Conservation (phyloP, 2,329 filamentous ascomycete genomes). For the Madurella mycetomatis region DNA sequence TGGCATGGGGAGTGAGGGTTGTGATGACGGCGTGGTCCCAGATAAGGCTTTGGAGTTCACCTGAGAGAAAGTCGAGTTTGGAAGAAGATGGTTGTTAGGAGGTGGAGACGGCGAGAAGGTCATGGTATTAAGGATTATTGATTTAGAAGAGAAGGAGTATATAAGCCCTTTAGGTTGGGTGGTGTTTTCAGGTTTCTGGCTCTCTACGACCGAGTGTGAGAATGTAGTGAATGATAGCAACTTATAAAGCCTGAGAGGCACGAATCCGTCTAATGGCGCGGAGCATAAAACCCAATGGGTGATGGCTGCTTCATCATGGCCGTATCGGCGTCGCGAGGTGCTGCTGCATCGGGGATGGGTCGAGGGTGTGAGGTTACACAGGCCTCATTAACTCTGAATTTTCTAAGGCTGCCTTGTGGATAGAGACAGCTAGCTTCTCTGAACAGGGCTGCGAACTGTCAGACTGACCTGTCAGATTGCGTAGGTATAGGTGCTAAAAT, state of each 20-base stretch:
- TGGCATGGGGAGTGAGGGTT: slow-evolving; percentile 10
- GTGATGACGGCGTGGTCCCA: slow-evolving; percentile 17
- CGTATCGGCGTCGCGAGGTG: not conserved
- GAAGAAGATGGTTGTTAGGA: slow-evolving; percentile 2
- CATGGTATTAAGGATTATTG: not conserved
- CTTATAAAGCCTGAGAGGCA: no score
- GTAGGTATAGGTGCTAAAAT: no score
- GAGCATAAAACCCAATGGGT: not conserved
- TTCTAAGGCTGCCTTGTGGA: not conserved
- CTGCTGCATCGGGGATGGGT: not conserved
- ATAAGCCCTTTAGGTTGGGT: no score
- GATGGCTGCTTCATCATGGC: not conserved
- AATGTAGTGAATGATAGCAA: no score
- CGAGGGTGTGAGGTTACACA: not conserved
- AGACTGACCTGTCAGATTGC: no score
- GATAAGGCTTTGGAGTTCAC: slow-evolving; percentile 20
- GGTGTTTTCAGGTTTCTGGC: no score
- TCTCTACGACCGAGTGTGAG: no score
- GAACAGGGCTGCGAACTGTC: no score
- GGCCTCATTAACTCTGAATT: no score
- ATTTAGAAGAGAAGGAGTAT: no score
- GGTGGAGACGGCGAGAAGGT: not conserved
- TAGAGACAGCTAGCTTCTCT: no score
- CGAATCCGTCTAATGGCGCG: no score
- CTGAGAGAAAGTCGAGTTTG: slow-evolving; percentile 15